Evolutionary conservation across 176 grass and related monocot species (phyloP), one percentile per base, ranked within the genome.

Genomic region (Carex cristatella): DNA sequence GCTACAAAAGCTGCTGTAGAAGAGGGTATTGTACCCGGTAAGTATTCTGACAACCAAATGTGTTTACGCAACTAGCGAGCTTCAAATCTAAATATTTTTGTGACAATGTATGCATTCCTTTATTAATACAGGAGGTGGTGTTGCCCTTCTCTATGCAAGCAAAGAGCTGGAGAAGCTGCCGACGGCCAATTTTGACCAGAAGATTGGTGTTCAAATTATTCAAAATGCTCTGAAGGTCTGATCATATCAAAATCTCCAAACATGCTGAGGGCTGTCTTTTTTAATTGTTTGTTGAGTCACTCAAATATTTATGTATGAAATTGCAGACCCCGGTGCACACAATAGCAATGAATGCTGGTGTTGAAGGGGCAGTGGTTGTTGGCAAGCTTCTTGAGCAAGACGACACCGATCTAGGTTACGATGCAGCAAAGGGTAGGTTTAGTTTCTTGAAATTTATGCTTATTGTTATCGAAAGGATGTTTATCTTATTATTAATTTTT

Each of bases 181-280:
- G 57, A 96, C 93, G 11, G 90, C 93, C 1, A 99, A 99, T 87
- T 99, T 96, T 44, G 97, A 99, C 81, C 97, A 95, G 86, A 99
- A 92, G 87, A 99, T 99, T n/a, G 97, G 93, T 38, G 97, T 99
- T 18, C 97, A 99, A 66, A 99, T 99, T 38, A 99, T 99, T 89
- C 97, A 99, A 66, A 99, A 99, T 84, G 91, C 97, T 79, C 84
- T 95, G 76, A 99, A 95, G 96, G 96, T 99, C 53, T 33, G 69
- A 66, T n/a, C 49, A 27, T 8, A 37, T 54, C 65, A 6, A 13
- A 64, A 56, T 7, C 8, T 63, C 55, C 60, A 13, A 13, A 0
- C 46, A 76, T 92, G 74, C 83, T 46, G 37, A 10, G 16, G 19
- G 40, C 16, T 5, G 13, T 83, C 23, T 16, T 44, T 28, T 44